A percentile compares a stretch with the other conserved stretches of the same genome.
Conservation (phyloP, 2,329 filamentous ascomycete species). For the Fusarium sterilihyphosum region DNA sequence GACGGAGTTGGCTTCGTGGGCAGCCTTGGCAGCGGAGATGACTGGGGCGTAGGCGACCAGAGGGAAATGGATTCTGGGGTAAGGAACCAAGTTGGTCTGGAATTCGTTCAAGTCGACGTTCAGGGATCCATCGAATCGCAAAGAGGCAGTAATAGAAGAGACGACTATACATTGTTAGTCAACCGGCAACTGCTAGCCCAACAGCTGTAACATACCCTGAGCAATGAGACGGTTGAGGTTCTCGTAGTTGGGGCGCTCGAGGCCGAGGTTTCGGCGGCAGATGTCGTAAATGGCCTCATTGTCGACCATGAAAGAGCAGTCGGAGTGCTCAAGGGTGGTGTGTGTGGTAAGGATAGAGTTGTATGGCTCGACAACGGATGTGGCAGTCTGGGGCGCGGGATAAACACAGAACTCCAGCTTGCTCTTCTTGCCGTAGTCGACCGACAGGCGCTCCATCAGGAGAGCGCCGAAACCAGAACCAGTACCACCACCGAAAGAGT, state of each 20-base stretch:
- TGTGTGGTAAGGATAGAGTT: conserved; percentile 99
- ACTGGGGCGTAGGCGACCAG: conserved; percentile 96
- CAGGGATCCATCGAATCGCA: conserved; percentile 97
- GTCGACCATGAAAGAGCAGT: conserved; percentile 99
- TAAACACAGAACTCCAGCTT: conserved; percentile 99
- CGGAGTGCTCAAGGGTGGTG: conserved; percentile 98
- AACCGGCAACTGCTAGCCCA: neutral
- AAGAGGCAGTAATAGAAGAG: conserved; percentile 96
- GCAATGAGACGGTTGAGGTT: conserved; percentile 99
- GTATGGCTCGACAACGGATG: conserved; percentile 98
- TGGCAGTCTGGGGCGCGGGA: conserved; percentile 95
- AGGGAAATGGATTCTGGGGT: conserved; percentile 99
- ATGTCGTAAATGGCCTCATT: conserved; percentile 99
- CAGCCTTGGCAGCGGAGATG: conserved; percentile 93
- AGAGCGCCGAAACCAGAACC: conserved; percentile 98
- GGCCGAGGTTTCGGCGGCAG: conserved; percentile 95
- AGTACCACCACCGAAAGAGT: conserved; percentile 99
- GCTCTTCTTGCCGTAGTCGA: conserved; percentile 99
- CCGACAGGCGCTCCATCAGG: conserved; percentile 97
- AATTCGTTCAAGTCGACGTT: conserved; percentile 99
- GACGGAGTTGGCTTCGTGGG: conserved; percentile 97
- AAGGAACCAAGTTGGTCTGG: conserved; percentile 99
- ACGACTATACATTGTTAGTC: conserved; percentile 71
- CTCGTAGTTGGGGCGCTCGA: conserved; percentile 97
- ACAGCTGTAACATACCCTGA: conserved; percentile 70